These are phyloP conservation scores for Capsicum pubescens DNA, from an alignment of 257 asterid genomes.

Conservation along the genomic window DNA sequence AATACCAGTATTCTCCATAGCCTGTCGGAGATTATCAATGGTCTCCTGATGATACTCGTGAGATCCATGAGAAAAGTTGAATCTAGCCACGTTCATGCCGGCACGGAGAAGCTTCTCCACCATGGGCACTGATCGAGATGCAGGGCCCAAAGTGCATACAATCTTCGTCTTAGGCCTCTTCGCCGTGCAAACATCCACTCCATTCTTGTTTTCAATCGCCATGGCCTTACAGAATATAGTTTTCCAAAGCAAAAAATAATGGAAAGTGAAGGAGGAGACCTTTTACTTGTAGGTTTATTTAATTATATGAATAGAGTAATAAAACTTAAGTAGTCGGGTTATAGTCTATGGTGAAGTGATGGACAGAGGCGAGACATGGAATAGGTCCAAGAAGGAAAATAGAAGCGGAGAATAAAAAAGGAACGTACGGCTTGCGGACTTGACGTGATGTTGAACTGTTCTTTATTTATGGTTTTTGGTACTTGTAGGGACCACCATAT, in stretches of 20 bases:
- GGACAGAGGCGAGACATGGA: not conserved
- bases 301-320: too few relatives aligned
- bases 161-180: constrained; percentile 73
- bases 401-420: not conserved
- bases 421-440: constrained; percentile 11
- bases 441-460: constrained; percentile 27
- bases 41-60: constrained; percentile 81
- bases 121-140: constrained; percentile 72
- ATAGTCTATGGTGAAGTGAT: not conserved
- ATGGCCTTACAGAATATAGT: not conserved
- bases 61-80: constrained; percentile 80
- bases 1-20: constrained; percentile 73
- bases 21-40: constrained; percentile 67
- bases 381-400: not conserved
- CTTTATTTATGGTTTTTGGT: not conserved
- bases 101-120: constrained; percentile 70
- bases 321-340: too few relatives aligned
- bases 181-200: not conserved
- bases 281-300: too few relatives aligned
- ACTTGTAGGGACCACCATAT: not conserved
- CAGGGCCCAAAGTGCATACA: constrained; percentile 80
- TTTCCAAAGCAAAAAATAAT: too few relatives aligned
- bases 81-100: constrained; percentile 79
- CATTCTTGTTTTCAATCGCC: constrained; percentile 6
- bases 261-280: not conserved